These are phyloP conservation scores for Penicillium brasilianum DNA, from an alignment of 2,329 filamentous ascomycete genomes.

Conservation along the genomic window DNA sequence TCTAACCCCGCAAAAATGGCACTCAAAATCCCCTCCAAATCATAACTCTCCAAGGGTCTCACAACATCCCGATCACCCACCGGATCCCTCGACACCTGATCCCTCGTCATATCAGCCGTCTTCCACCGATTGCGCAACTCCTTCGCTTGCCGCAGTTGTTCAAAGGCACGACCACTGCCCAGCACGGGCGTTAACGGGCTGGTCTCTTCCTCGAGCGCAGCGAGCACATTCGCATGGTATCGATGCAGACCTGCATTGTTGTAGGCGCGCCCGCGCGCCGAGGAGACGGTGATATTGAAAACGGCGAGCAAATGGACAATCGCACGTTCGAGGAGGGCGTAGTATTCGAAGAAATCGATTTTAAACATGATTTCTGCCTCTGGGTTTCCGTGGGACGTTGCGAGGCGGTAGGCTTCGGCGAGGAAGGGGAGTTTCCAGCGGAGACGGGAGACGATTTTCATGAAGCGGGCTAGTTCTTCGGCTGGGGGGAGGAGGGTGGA, in stretches of 20 bases:
- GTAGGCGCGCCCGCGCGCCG: conserved; percentile 5
- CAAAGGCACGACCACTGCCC: conserved; percentile 60
- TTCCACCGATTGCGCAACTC: conserved; percentile 76
- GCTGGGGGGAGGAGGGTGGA: conserved; percentile 24
- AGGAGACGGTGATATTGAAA: conserved; percentile 61
- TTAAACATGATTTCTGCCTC: conserved; percentile 72
- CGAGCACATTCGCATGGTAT: conserved; percentile 73
- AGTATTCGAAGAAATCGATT: conserved; percentile 78
- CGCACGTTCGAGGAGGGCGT: conserved; percentile 72
- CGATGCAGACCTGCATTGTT: conserved; percentile 51
- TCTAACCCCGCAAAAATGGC: conserved; percentile 65
- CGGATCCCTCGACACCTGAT: conserved; percentile 31
- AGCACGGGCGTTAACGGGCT: conserved; percentile 64
- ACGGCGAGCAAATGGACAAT: conserved; percentile 70
- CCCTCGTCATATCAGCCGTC: conserved; percentile 59
- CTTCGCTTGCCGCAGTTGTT: conserved; percentile 69
- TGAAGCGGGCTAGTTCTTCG: conserved; percentile 61
- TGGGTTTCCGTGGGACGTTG: conserved; percentile 36
- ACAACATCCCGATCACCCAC: conserved; percentile 30
- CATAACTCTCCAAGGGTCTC: conserved; percentile 62
- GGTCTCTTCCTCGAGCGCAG: conserved; percentile 60
- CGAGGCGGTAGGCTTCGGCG: conserved; percentile 60
- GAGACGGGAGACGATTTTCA: conserved; percentile 64
- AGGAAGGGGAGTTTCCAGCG: conserved; percentile 69
- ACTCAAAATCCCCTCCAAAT: conserved; percentile 64